These are phyloP conservation scores for Tremella fuciformis DNA, from an alignment of 768 basidiomycete species.

Conservation along the genomic window DNA sequence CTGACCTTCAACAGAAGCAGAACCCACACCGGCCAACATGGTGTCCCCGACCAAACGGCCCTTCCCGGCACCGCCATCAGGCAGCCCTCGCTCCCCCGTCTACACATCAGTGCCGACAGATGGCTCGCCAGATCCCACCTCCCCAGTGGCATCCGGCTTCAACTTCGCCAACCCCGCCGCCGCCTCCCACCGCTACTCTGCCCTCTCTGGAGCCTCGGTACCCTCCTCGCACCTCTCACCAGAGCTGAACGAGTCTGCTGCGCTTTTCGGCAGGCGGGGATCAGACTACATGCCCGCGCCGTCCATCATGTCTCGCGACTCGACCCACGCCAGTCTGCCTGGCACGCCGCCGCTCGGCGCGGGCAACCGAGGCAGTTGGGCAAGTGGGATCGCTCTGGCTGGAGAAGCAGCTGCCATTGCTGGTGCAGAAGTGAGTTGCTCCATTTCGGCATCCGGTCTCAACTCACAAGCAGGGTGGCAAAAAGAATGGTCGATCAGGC, in stretches of 20 bases:
- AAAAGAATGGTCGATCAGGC: too few species aligned
- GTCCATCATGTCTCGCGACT: constrained; percentile 40
- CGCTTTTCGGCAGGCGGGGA: constrained; percentile 12
- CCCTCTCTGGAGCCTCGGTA: neutral
- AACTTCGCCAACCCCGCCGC: neutral
- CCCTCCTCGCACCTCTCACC: neutral
- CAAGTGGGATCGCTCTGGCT: constrained; percentile 32
- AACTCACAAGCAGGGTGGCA: too few species aligned
- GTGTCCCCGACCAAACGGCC: constrained; percentile 9
- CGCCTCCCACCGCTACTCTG: neutral
- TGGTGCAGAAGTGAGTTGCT: constrained; percentile 27
- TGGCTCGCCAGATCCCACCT: constrained; percentile 5
- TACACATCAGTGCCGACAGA: constrained; percentile 9
- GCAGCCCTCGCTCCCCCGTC: neutral
- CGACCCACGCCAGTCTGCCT: constrained; percentile 26
- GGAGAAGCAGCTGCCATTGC: constrained; percentile 30
- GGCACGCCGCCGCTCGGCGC: constrained; percentile 31
- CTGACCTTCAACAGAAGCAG: too few species aligned
- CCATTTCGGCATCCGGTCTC: neutral
- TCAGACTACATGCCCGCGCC: constrained; percentile 36
- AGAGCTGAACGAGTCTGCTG: constrained; percentile 1
- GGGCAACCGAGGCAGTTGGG: constrained; percentile 33
- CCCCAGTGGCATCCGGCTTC: neutral
- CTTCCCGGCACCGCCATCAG: neutral
- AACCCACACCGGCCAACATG: constrained; percentile 1